A percentile compares a stretch with the other conserved stretches of the same genome.
phyloP scores from a whole-genome alignment of 768 basidiomycete genomes.

The Suillus ampliporus region DNA sequence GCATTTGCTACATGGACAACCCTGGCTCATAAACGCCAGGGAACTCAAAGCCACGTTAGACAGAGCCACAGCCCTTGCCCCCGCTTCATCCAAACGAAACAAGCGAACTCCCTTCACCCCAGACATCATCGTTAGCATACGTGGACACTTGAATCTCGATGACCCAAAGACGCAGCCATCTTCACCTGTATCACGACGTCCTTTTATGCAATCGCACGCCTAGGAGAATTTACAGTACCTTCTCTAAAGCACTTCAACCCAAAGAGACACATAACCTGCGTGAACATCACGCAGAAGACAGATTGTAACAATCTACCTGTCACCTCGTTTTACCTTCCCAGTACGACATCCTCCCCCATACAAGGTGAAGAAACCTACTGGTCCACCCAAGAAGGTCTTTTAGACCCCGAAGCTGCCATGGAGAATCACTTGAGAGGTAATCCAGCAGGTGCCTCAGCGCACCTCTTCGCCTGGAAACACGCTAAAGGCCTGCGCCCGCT shows the following conservation, averaged over 20 bases:
- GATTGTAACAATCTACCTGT: slow-evolving; percentile 33
- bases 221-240: slow-evolving; percentile 47
- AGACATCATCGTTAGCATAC: neutral
- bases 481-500: neutral
- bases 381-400: slow-evolving; percentile 13
- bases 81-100: slow-evolving; percentile 28
- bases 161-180: slow-evolving; percentile 41
- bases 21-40: slow-evolving; percentile 18
- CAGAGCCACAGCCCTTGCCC: neutral
- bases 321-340: slow-evolving; percentile 36
- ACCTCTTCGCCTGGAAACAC: slow-evolving; percentile 17
- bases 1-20: slow-evolving; percentile 28
- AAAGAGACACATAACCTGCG: slow-evolving; percentile 32
- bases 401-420: slow-evolving; percentile 18
- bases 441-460: slow-evolving; percentile 1
- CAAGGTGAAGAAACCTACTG: slow-evolving; percentile 19
- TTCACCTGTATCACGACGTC: slow-evolving; percentile 43
- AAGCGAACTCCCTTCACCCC: slow-evolving; percentile 40
- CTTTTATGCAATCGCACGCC: slow-evolving; percentile 41
- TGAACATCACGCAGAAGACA: slow-evolving; percentile 20
- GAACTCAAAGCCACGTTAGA: slow-evolving; percentile 23
- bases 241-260: slow-evolving; percentile 39
- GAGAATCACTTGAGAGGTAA: slow-evolving; percentile 21
- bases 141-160: slow-evolving; percentile 27
- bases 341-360: slow-evolving; percentile 30